Conservation (phyloP, 176 grass and related monocot species). For the Poa annua region DNA sequence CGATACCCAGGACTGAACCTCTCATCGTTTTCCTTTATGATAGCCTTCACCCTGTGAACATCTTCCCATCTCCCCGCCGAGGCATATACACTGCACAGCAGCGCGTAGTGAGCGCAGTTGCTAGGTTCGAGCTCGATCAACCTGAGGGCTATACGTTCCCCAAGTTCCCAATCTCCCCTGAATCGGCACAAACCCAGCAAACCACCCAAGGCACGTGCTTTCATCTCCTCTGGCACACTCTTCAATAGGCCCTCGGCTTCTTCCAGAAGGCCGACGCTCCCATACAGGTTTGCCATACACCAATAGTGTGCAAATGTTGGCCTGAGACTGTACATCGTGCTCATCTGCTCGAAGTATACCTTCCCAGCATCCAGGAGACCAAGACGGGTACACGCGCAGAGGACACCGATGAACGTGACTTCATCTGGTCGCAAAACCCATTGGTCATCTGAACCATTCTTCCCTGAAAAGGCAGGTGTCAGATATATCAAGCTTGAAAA, state of each 20-base stretch:
- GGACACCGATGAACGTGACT: constrained; percentile 64
- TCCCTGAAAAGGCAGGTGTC: constrained; percentile 33
- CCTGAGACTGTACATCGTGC: constrained; percentile 45
- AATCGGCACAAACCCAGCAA: constrained; percentile 71
- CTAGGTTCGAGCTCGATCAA: constrained; percentile 70
- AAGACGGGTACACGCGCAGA: constrained; percentile 61
- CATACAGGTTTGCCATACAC: constrained; percentile 79
- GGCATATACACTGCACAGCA: constrained; percentile 71
- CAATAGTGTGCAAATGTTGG: constrained; percentile 74
- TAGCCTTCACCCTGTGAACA: constrained; percentile 60
- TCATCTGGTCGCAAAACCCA: constrained; percentile 48
- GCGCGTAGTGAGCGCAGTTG: constrained; percentile 56
- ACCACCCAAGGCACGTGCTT: constrained; percentile 50
- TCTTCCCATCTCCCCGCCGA: constrained; percentile 66
- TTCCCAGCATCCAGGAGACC: constrained; percentile 61
- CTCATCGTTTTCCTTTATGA: constrained; percentile 45
- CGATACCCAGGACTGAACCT: constrained; percentile 61
- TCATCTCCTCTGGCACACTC: constrained; percentile 51
- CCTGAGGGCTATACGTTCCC: constrained; percentile 59
- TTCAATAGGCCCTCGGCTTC: constrained; percentile 44
- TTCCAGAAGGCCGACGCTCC: constrained; percentile 51
- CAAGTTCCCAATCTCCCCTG: constrained; percentile 54
- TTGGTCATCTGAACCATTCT: constrained; percentile 21
- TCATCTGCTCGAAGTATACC: constrained; percentile 66
- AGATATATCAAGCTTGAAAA: constrained; percentile 2